Conservation (phyloP, 164 flowering plant species). For the Magnolia kwangsiensis region DNA sequence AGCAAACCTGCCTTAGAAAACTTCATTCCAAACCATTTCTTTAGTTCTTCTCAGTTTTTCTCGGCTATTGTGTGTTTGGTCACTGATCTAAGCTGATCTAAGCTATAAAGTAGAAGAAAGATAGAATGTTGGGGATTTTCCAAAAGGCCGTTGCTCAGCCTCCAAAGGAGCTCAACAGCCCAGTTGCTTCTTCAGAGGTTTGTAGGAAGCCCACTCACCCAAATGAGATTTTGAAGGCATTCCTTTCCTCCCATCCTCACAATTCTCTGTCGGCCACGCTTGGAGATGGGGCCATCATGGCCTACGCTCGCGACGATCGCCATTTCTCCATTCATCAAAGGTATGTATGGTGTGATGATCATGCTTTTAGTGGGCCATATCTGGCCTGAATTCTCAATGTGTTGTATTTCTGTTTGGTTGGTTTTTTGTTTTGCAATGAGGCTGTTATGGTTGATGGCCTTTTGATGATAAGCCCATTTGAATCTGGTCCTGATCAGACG, state of each 20-base stretch:
- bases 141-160: slow-evolving; percentile 73
- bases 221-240: slow-evolving; percentile 54
- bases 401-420: neutral
- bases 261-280: slow-evolving; percentile 55
- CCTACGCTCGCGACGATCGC: slow-evolving; percentile 40
- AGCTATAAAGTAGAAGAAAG: neutral
- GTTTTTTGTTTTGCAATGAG: neutral
- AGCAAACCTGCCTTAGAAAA: too few relatives aligned
- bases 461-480: too few relatives aligned
- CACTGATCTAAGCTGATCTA: too few relatives aligned
- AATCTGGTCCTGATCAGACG: too few relatives aligned
- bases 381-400: neutral
- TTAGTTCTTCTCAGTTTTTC: too few relatives aligned
- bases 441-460: neutral
- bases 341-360: slow-evolving; percentile 5
- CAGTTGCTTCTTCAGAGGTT: slow-evolving; percentile 34
- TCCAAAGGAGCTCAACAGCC: slow-evolving; percentile 86
- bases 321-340: slow-evolving; percentile 36
- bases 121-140: slow-evolving; percentile 80
- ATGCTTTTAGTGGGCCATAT: neutral
- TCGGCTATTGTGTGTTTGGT: too few relatives aligned
- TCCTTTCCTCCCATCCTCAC: slow-evolving; percentile 48
- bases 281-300: slow-evolving; percentile 58
- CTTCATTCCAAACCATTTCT: too few relatives aligned
- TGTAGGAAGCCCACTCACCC: slow-evolving; percentile 52